Percentiles rank a stretch among this genome's conserved stretches.
These are phyloP conservation scores for Batkoa obscura DNA, from an alignment of 371 early-diverging fungal species.

Conservation along the genomic window DNA sequence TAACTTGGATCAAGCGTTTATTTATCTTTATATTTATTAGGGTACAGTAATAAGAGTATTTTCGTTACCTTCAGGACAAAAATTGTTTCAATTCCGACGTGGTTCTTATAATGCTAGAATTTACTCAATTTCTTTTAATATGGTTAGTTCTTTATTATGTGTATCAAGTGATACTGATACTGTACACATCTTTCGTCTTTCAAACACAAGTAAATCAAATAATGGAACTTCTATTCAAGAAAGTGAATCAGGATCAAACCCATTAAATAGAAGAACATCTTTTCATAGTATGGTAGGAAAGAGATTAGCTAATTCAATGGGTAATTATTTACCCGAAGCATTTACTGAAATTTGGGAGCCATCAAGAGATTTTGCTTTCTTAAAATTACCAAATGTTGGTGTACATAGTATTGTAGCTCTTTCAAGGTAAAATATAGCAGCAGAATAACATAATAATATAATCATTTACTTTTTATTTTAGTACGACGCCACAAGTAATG, in stretches of 20 bases:
- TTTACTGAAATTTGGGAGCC: slow-evolving; percentile 91
- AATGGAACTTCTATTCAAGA: background rate
- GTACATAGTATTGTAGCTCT: slow-evolving; percentile 66
- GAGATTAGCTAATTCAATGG: slow-evolving; percentile 54
- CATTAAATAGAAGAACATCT: slow-evolving; percentile 30
- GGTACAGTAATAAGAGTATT: slow-evolving; percentile 95
- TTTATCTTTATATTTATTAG: slow-evolving; percentile 15
- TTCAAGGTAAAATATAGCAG: slow-evolving; percentile 24
- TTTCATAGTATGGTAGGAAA: slow-evolving; percentile 18
- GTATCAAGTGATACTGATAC: slow-evolving; percentile 89
- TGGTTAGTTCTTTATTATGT: slow-evolving; percentile 54
- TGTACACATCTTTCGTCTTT: slow-evolving; percentile 77
- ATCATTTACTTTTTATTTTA: slow-evolving; percentile 10
- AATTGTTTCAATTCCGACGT: slow-evolving; percentile 85
- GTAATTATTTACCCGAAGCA: slow-evolving; percentile 65
- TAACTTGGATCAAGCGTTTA: background rate
- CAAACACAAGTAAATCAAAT: background rate
- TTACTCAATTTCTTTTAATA: slow-evolving; percentile 76
- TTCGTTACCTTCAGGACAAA: slow-evolving; percentile 64
- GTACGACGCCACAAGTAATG: slow-evolving; percentile 61
- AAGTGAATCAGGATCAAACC: too few relatives aligned
- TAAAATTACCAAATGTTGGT: slow-evolving; percentile 68
- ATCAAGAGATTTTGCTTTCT: slow-evolving; percentile 76
- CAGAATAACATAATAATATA: background rate
- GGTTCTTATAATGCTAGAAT: slow-evolving; percentile 84